Evolutionary conservation across 805 yeast species (phyloP), one percentile per base, ranked within the genome.

Genomic region (Saccharomycopsis synnaedendra): DNA sequence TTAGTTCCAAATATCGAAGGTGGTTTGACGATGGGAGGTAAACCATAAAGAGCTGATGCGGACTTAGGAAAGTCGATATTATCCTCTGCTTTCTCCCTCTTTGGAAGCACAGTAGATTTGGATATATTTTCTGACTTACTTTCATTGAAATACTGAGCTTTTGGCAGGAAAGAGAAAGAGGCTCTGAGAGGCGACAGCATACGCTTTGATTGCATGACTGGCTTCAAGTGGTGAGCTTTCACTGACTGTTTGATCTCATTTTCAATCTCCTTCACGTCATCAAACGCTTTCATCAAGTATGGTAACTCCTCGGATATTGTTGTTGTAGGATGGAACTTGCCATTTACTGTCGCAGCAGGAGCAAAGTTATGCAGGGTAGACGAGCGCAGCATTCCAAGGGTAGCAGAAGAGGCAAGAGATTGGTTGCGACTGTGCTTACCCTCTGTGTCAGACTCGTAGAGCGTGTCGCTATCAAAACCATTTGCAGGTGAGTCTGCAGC

Each of bases 251-350:
- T 43, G 6, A 70, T 54, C 48, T 78, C 85, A 53, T 74, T 73
- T 48, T 78, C 82, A 10, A 77, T 63, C 36, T 69, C 73, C 53
- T 70, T 76, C 3, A 82, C 83, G 51, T 77, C 75, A 58, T 76
- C 73, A 57, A 82, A 82, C 11, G 86, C 88, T 28, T 75, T 68
- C 72, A 82, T 67, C 56, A 82, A 61, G 50, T 72, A 72, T 1
- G 90, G 90, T 52, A 82, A 59, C 57, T 81, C 85, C 44, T 78
- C 82, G 1, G 79, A 58, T 10, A 82, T 64, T 5, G 82, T 74
- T 0, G 84, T 71, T 27, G 7, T 32, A 10, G 31, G 44, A 29
- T 34, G 43, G 44, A 42, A 42, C 7, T 42, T 42, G 19, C 19
- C 1, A 19, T 10, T 34, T 34, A n/a, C 10, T 34, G 37, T 10